These are phyloP conservation scores for Pythium insidiosum DNA, from an alignment of 352 stramenopile species.

Conservation along the genomic window DNA sequence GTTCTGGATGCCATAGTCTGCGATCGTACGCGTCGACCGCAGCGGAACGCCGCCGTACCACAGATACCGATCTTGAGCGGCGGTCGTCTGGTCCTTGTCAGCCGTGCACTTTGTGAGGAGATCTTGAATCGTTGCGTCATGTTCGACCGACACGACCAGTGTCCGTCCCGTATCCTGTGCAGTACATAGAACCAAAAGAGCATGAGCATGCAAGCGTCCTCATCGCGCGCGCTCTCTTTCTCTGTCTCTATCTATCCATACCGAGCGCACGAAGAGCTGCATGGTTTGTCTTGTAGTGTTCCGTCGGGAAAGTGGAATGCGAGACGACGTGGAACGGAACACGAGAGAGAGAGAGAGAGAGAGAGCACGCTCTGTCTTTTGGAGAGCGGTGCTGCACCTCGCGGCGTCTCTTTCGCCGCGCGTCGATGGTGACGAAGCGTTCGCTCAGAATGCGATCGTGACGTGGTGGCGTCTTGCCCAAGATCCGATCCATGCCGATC, in stretches of 20 bases:
- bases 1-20: slow-evolving; percentile 64
- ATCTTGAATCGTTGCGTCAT: slow-evolving; percentile 24
- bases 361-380: no score
- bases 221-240: no score
- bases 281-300: slow-evolving; percentile 15
- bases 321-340: no score
- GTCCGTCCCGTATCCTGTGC: slow-evolving; percentile 32
- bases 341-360: no score
- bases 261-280: slow-evolving; percentile 67
- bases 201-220: not conserved
- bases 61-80: slow-evolving; percentile 21
- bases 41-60: slow-evolving; percentile 58
- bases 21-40: slow-evolving; percentile 27
- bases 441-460: no score
- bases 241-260: slow-evolving; percentile 6
- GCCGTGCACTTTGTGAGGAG: slow-evolving; percentile 16
- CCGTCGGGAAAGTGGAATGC: no score
- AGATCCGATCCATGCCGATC: no score
- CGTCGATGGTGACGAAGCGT: no score
- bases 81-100: slow-evolving; percentile 2
- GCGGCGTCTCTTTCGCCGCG: no score
- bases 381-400: no score
- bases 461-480: no score
- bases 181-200: no score
- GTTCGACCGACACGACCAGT: slow-evolving; percentile 24